Evolutionary conservation across 129 eudicot species (phyloP), one percentile per base, ranked within the genome.

Genomic region (Flaveria linearis): DNA sequence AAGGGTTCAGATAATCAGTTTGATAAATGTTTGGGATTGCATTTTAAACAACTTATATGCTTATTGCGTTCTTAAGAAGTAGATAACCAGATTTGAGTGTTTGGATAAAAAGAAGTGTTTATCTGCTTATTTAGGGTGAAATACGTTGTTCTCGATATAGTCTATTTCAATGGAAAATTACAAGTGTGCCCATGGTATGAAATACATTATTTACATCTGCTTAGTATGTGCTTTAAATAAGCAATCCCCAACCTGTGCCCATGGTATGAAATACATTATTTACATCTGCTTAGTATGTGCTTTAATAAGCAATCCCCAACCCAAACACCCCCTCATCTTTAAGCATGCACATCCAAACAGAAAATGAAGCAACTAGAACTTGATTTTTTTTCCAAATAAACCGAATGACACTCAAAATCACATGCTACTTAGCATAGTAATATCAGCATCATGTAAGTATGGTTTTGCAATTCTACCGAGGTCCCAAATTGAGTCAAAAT

Each of bases 391-490:
- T 25, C 68, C 68, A 62, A 28, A 62, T 26, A 62, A 14, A 22
- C 18, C 16, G 22, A 58, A 58, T 22, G 14, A 58, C 30, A 62
- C 10, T 28, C 68, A 28, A 2, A 14, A 28, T 28, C 42, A 62
- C 41, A 14, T 3, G 28, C 43, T 30, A 13, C 5, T 58, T 58
- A 22, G 43, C 42, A 62, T 62, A 28, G 20, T 30, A 62, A 62
- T 62, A 45, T 55, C 76, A n/a, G 16, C 15, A 60, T 60, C 17
- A 23, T 60, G 66, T 25, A 60, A 60, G 17, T 25, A 23, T 4
- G 58, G 58, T 52, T 52, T 52, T n/a, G 58, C 23, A 77, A 68
- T 41, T 68, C 47, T 8, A 63, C 51, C 68, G 69, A 75, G 10
- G 33, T 47, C 26, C 10, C 33, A 10, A 58, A 58, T 11, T 17